Conservation (phyloP, 139 green algal genomes). For the Ostreobium quekettii region DNA sequence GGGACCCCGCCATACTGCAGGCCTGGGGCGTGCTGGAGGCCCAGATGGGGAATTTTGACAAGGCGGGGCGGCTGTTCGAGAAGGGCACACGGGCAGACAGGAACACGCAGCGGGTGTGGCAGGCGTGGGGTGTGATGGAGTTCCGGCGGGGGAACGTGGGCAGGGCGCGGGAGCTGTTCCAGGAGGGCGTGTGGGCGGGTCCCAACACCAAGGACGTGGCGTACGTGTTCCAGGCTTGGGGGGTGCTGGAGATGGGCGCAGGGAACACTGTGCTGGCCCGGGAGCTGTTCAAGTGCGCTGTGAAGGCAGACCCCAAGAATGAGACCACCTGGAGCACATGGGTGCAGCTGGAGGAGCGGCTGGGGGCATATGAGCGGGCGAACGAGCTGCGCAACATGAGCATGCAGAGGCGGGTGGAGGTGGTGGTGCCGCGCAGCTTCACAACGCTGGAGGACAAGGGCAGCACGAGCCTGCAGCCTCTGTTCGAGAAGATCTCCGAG, state of each 20-base stretch:
- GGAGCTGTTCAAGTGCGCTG: slow-evolving; percentile 85
- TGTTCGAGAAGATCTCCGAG: too few relatives aligned
- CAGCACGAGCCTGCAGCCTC: too few relatives aligned
- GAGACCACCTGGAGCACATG: slow-evolving; percentile 69
- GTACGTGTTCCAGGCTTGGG: slow-evolving; percentile 85
- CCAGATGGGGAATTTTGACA: slow-evolving; percentile 42
- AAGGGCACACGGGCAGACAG: slow-evolving; percentile 51
- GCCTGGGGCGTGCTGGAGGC: slow-evolving; percentile 59
- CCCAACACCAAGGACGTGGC: slow-evolving; percentile 47
- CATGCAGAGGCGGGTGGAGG: slow-evolving; percentile 5
- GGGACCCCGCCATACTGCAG: slow-evolving; percentile 76
- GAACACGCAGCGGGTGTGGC: slow-evolving; percentile 71
- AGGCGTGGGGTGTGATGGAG: slow-evolving; percentile 88
- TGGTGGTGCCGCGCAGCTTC: slow-evolving; percentile 23
- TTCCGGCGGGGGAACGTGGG: slow-evolving; percentile 50
- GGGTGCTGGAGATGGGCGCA: slow-evolving; percentile 61
- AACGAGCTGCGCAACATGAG: slow-evolving; percentile 69
- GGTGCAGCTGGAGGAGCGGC: slow-evolving; percentile 79
- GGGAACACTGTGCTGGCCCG: slow-evolving; percentile 67
- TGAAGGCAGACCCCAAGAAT: slow-evolving; percentile 68
- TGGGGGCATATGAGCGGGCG: slow-evolving; percentile 60
- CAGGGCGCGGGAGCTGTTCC: slow-evolving; percentile 81
- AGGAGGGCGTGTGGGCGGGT: slow-evolving; percentile 82
- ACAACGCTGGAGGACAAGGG: slow-evolving; percentile 32
- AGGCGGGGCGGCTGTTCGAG: slow-evolving; percentile 59